phyloP scores from a whole-genome alignment of 2,329 filamentous ascomycete species.

The Aspergillus sp. region DNA sequence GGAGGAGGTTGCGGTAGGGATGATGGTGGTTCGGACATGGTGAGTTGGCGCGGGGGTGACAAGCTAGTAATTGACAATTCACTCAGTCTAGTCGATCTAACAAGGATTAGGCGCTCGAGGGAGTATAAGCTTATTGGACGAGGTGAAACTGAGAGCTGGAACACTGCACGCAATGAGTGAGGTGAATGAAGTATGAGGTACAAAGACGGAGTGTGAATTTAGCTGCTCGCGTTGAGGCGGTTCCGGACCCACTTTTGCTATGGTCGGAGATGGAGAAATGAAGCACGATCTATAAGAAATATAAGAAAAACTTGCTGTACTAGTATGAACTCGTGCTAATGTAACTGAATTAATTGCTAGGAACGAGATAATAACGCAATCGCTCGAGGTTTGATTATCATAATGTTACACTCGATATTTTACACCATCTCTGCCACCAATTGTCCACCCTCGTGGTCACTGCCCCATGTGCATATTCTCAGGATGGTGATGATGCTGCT shows the following conservation, averaged over 20 bases:
- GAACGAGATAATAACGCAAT: not conserved
- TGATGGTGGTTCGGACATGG: conserved; percentile 37
- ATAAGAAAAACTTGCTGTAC: too few relatives aligned
- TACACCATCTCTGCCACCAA: not conserved
- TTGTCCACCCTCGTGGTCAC: conserved; percentile 12
- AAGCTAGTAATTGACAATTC: not conserved
- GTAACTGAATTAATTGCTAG: not conserved
- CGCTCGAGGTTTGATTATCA: not conserved
- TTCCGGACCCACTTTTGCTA: conserved; percentile 5
- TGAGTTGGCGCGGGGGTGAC: conserved; percentile 17
- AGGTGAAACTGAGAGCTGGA: not conserved
- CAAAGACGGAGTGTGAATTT: conserved; percentile 1
- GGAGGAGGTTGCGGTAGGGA: conserved; percentile 24
- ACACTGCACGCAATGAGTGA: not conserved
- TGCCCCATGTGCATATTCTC: conserved; percentile 36
- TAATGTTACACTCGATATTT: conserved; percentile 4
- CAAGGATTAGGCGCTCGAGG: not conserved
- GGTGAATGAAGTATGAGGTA: not conserved
- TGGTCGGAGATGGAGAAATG: not conserved
- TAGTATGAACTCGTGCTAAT: not conserved
- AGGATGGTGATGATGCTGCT: conserved; percentile 33
- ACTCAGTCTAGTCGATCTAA: not conserved
- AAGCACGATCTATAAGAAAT: not conserved
- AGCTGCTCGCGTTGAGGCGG: not conserved
- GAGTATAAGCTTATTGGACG: not conserved